Conservation (phyloP, 192 early-diverging fungal species). For the Coemansia sp. region DNA sequence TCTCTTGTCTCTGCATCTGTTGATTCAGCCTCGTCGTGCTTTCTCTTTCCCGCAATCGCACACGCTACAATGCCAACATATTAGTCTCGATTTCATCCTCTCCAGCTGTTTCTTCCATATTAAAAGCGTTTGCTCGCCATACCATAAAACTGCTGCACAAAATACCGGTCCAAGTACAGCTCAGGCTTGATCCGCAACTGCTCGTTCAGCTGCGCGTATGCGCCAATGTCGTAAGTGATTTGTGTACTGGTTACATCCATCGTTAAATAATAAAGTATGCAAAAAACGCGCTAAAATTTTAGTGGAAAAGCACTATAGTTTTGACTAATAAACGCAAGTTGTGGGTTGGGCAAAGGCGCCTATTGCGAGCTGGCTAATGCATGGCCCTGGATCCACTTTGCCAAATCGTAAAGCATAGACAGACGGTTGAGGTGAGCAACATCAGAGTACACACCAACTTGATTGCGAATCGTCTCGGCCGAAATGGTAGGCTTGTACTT, state of each 20-base stretch:
- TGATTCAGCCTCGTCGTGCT: slow-evolving; percentile 17
- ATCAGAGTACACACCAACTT: slow-evolving; percentile 41
- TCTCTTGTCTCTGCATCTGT: neutral
- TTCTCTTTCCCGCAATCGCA: slow-evolving; percentile 27
- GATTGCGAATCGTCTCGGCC: slow-evolving; percentile 12
- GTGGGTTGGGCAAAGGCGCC: neutral
- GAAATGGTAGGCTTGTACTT: slow-evolving; percentile 43
- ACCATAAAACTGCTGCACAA: slow-evolving; percentile 26
- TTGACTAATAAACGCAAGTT: neutral
- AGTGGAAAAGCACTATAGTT: neutral
- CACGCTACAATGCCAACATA: slow-evolving; percentile 10
- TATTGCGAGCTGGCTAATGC: neutral
- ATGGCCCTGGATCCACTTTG: slow-evolving; percentile 24
- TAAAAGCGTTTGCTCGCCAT: too few species aligned
- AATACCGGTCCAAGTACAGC: slow-evolving; percentile 35
- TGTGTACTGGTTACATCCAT: neutral
- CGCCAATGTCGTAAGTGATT: slow-evolving; percentile 35
- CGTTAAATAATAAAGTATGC: neutral
- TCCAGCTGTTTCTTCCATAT: too few species aligned
- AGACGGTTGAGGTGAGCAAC: slow-evolving; percentile 34
- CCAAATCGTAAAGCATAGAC: slow-evolving; percentile 37
- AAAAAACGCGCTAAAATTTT: slow-evolving; percentile 2
- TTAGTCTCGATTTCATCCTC: neutral
- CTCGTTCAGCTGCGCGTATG: slow-evolving; percentile 29
- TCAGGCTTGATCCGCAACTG: slow-evolving; percentile 14